These are phyloP conservation scores for Abortiporus biennis DNA, from an alignment of 1,284 basidiomycete genomes.

Conservation along the genomic window DNA sequence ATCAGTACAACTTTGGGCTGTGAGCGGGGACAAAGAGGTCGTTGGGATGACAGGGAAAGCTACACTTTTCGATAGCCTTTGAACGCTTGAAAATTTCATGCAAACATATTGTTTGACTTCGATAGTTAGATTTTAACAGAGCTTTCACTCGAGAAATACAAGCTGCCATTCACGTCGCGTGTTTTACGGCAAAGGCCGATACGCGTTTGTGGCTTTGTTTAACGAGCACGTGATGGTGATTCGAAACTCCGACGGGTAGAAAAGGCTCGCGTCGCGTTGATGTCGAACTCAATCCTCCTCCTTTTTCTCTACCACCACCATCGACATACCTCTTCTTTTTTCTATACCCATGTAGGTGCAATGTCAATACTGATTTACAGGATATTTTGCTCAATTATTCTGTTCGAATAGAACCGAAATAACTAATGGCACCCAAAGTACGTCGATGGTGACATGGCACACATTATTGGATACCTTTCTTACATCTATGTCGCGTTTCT, in stretches of 20 bases:
- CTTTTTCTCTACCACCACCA: slow-evolving; percentile 15
- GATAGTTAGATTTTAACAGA: too few species aligned
- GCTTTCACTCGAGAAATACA: neutral
- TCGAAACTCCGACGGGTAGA: slow-evolving; percentile 8
- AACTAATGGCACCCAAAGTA: slow-evolving; percentile 8
- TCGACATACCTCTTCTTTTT: slow-evolving; percentile 3
- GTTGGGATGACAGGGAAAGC: slow-evolving; percentile 68
- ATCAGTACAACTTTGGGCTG: slow-evolving; percentile 25
- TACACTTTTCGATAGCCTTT: too few species aligned
- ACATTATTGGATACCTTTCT: too few species aligned
- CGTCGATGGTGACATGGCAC: neutral
- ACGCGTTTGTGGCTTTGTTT: too few species aligned
- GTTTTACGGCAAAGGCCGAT: too few species aligned
- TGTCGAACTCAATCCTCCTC: slow-evolving; percentile 6
- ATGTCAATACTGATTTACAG: neutral
- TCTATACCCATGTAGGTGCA: slow-evolving; percentile 5
- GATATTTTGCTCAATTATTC: too few species aligned
- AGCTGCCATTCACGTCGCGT: slow-evolving; percentile 8
- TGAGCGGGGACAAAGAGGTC: slow-evolving; percentile 28
- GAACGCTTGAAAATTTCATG: too few species aligned
- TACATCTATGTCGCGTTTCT: slow-evolving; percentile 11
- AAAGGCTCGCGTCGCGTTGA: slow-evolving; percentile 15
- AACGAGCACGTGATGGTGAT: slow-evolving; percentile 1
- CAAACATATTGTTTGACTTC: too few species aligned
- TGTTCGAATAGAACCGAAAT: too few species aligned